Conservation (phyloP, 2,329 filamentous ascomycete genomes). For the Fusarium sp. region DNA sequence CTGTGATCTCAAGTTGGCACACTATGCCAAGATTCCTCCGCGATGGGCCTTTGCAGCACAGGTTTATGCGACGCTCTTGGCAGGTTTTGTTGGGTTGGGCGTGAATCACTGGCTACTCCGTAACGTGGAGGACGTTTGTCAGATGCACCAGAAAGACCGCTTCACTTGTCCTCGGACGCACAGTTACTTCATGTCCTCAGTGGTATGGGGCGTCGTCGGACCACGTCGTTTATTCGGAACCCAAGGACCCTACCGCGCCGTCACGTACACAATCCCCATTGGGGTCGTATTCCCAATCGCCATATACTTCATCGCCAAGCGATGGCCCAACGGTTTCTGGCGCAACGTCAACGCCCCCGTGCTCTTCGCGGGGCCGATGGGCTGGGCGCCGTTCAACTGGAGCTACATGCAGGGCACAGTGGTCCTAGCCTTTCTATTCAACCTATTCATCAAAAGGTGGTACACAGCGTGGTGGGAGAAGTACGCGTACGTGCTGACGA, state of each 20-base stretch:
- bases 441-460: constrained; percentile 40
- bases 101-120: constrained; percentile 70
- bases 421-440: constrained; percentile 42
- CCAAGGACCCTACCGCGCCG: constrained; percentile 26
- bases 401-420: constrained; percentile 41
- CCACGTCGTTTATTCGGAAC: constrained; percentile 68
- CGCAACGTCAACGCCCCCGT: constrained; percentile 41
- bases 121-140: constrained; percentile 68
- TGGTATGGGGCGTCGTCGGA: constrained; percentile 76
- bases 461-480: constrained; percentile 44
- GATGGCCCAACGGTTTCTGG: constrained; percentile 36
- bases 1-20: constrained; percentile 70
- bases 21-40: constrained; percentile 71
- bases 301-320: constrained; percentile 27
- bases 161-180: constrained; percentile 63
- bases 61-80: constrained; percentile 63
- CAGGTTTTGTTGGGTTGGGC: constrained; percentile 65
- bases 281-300: constrained; percentile 34
- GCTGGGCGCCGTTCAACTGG: constrained; percentile 45
- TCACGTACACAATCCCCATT: constrained; percentile 36
- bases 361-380: constrained; percentile 38
- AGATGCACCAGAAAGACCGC: constrained; percentile 58
- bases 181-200: constrained; percentile 69
- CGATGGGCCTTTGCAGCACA: constrained; percentile 65
- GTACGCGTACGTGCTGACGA: constrained; percentile 45